Base-by-base conservation (phyloP, 202 grass and related monocot genomes). In the Carex sylvatica region DNA sequence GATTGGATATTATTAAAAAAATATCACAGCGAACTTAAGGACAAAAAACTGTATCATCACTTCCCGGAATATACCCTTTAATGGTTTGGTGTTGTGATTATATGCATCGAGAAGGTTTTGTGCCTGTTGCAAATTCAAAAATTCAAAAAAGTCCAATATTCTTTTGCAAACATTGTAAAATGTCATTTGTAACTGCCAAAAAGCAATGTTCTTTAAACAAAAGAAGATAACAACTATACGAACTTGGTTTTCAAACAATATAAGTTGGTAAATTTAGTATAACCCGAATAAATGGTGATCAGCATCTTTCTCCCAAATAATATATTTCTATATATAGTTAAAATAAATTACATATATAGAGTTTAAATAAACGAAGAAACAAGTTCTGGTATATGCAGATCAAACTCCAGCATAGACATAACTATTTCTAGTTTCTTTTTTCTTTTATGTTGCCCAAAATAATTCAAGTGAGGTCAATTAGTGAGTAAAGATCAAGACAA, bases 191-290 rank as follows among this genome's bases (percentile, higher is more conserved):
- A 71, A 71, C 40, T 22, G 47, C 18, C 36, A 47, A 42, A 20
- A 71, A 71, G 68, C 68, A 40, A 12, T 15, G 62, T 65, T 24
- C 42, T 47, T 23, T 14, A 23, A 23, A 2, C 38, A 47, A 49
- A 14, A 47, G 18, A 71, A n/a, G 40, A 71, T 71, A 8, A n/a
- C 72, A 56, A 28, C 28, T 56, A 19, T 16, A 77, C 56, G 52
- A 33, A 58, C 56, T 58, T 77, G 73, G 26, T 77, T 77, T 24
- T 77, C 49, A 2, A 55, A 6, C 73, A 58, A 28, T 76, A 77
- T 35, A 26, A 31, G 30, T 31, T 31, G 30, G 30, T 31, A 31
- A 31, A 31, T 31, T 31, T 31, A 31, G 30, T 31, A 31, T 31
- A 31, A 2, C 30, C 30, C 30, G 4, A 36, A 74, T 2, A 14